A percentile compares a stretch with the other conserved stretches of the same genome.
Conservation (phyloP, 1,284 basidiomycete genomes). For the Heterobasidion annosum region DNA sequence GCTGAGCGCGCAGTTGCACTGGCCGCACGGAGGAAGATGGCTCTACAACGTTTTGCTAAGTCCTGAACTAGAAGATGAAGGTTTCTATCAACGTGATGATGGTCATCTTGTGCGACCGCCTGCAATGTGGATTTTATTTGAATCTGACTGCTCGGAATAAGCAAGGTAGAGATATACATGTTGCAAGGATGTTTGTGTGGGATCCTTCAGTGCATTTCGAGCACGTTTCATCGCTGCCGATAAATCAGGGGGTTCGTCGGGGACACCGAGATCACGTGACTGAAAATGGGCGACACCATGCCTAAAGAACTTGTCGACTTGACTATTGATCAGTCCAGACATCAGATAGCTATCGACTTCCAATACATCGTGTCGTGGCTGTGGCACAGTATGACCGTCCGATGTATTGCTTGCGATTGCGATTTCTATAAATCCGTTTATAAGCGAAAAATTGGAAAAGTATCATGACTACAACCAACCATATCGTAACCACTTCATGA, state of each 20-base stretch:
- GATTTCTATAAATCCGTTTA: slow-evolving; percentile 6
- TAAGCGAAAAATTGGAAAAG: background rate
- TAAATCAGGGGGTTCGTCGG: slow-evolving; percentile 29
- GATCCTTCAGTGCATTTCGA: slow-evolving; percentile 34
- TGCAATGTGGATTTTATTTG: slow-evolving; percentile 17
- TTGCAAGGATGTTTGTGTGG: slow-evolving; percentile 18
- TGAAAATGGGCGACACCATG: slow-evolving; percentile 53
- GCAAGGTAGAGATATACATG: slow-evolving; percentile 12
- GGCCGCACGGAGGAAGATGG: slow-evolving; percentile 54
- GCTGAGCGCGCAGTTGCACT: slow-evolving; percentile 56
- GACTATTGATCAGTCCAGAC: slow-evolving; percentile 56
- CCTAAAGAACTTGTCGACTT: slow-evolving; percentile 72
- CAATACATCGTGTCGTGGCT: slow-evolving; percentile 62
- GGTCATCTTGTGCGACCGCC: slow-evolving; percentile 38
- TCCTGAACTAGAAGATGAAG: slow-evolving; percentile 56
- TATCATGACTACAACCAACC: slow-evolving; percentile 33
- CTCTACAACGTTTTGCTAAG: slow-evolving; percentile 49
- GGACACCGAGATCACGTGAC: slow-evolving; percentile 43
- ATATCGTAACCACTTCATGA: slow-evolving; percentile 67
- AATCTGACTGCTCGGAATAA: background rate
- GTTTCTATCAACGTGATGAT: slow-evolving; percentile 58
- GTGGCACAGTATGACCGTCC: slow-evolving; percentile 32
- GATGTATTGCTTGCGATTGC: slow-evolving; percentile 17
- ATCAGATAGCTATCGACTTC: slow-evolving; percentile 75
- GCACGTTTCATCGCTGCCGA: slow-evolving; percentile 36